Evolutionary conservation across 1,139 yeast genomes (phyloP).

Genomic region (Pichia sp.): DNA sequence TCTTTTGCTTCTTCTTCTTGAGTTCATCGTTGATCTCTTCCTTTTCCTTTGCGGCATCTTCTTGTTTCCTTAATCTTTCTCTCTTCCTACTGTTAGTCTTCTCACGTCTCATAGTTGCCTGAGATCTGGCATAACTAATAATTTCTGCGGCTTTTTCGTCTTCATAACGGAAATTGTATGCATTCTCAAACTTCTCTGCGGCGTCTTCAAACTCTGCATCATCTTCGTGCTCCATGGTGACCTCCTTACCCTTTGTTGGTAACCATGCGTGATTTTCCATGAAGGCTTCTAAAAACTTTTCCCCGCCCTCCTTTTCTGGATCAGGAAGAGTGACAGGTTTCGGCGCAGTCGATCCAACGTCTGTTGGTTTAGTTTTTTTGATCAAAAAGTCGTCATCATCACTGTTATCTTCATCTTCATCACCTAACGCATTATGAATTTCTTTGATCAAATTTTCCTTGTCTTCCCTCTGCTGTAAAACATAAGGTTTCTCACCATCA

Average conservation of each 20-base stretch:
- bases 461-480: constrained; percentile 69
- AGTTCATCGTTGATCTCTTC: constrained; percentile 53
- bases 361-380: constrained; percentile 39
- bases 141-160: constrained; percentile 89
- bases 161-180: constrained; percentile 91
- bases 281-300: constrained; percentile 65
- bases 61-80: constrained; percentile 68
- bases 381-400: constrained; percentile 51
- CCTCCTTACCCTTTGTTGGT: constrained; percentile 43
- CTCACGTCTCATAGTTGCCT: constrained; percentile 83
- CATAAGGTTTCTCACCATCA: constrained; percentile 51
- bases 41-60: constrained; percentile 44
- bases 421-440: constrained; percentile 60
- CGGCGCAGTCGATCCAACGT: not conserved
- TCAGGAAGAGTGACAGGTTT: constrained; percentile 46
- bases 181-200: constrained; percentile 84
- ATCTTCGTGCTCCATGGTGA: constrained; percentile 45
- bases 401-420: constrained; percentile 39
- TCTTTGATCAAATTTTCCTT: constrained; percentile 64
- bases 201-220: constrained; percentile 90
- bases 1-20: constrained; percentile 65
- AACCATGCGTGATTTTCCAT: constrained; percentile 84
- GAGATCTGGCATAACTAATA: constrained; percentile 93
- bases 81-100: constrained; percentile 70
- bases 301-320: constrained; percentile 53